Evolutionary conservation across 345 rosid species (phyloP).

Genomic region (Aethionema arabicum): DNA sequence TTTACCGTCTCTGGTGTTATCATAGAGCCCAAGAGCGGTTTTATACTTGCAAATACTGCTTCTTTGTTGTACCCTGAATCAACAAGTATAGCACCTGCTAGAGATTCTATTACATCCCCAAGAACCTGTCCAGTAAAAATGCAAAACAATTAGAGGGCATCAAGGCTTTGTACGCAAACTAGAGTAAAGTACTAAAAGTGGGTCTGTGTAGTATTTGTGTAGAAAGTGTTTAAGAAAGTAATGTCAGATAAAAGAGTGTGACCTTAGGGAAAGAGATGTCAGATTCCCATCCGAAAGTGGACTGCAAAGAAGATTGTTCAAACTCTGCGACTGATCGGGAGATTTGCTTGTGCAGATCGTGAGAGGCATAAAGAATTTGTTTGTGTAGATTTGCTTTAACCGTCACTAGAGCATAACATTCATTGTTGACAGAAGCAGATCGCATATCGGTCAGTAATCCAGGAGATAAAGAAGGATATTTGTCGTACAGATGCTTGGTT

Average conservation of each 20-base stretch:
- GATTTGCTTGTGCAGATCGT: slow-evolving; percentile 59
- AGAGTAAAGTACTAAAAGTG: neutral
- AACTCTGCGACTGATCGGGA: slow-evolving; percentile 33
- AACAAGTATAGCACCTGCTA: slow-evolving; percentile 82
- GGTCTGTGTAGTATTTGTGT: no score
- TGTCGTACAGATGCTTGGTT: slow-evolving; percentile 52
- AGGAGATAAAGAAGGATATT: slow-evolving; percentile 69
- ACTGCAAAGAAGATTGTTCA: slow-evolving; percentile 33
- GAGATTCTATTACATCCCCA: slow-evolving; percentile 83
- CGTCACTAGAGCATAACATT: slow-evolving; percentile 65
- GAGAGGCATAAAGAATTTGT: slow-evolving; percentile 70
- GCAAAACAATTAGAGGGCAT: neutral
- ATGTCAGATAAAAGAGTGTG: neutral
- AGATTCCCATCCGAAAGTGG: slow-evolving; percentile 80
- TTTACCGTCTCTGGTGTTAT: slow-evolving; percentile 63
- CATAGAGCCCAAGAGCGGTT: slow-evolving; percentile 73
- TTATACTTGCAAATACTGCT: slow-evolving; percentile 54
- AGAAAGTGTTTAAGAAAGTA: no score
- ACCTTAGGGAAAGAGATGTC: slow-evolving; percentile 90
- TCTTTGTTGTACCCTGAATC: slow-evolving; percentile 75
- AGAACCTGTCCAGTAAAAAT: slow-evolving; percentile 54
- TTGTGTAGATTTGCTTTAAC: slow-evolving; percentile 60
- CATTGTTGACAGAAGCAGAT: slow-evolving; percentile 93
- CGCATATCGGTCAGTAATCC: slow-evolving; percentile 85
- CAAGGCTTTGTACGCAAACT: neutral